These are phyloP conservation scores for Ramalina peruviana DNA, from an alignment of 495 filamentous ascomycete genomes.

Conservation along the genomic window DNA sequence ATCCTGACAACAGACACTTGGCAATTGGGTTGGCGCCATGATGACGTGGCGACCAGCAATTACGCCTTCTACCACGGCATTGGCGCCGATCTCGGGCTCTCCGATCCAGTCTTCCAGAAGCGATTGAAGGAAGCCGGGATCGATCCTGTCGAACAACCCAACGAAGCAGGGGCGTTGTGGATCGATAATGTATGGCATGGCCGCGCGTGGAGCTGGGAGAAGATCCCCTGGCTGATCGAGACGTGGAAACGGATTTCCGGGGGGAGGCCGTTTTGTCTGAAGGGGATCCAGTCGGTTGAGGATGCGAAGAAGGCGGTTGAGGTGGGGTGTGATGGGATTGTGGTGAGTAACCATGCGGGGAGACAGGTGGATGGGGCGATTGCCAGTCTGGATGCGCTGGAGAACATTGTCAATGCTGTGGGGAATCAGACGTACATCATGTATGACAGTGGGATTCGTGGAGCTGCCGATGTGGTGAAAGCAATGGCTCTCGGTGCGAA, in stretches of 20 bases:
- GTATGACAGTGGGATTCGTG: slow-evolving; percentile 48
- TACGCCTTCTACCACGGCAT: slow-evolving; percentile 49
- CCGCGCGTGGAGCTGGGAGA: slow-evolving; percentile 44
- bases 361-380: slow-evolving; percentile 51
- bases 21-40: slow-evolving; percentile 51
- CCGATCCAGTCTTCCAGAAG: slow-evolving; percentile 43
- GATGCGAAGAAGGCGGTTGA: slow-evolving; percentile 42
- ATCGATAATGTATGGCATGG: slow-evolving; percentile 56
- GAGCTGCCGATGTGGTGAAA: slow-evolving; percentile 45
- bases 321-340: slow-evolving; percentile 39
- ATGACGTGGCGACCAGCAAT: slow-evolving; percentile 42
- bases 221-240: slow-evolving; percentile 39
- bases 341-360: slow-evolving; percentile 49
- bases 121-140: slow-evolving; percentile 35
- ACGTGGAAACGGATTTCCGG: slow-evolving; percentile 38
- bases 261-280: slow-evolving; percentile 40
- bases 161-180: slow-evolving; percentile 42
- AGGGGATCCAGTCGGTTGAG: slow-evolving; percentile 40
- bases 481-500: slow-evolving; percentile 50
- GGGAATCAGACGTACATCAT: slow-evolving; percentile 40
- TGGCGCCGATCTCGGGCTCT: slow-evolving; percentile 42
- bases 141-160: slow-evolving; percentile 34
- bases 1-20: slow-evolving; percentile 55
- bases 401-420: slow-evolving; percentile 45
- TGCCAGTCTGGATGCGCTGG: slow-evolving; percentile 46